Evolutionary conservation across 306 rosid species (phyloP), one percentile per base, ranked within the genome.

Genomic region (Dryas drummondii): DNA sequence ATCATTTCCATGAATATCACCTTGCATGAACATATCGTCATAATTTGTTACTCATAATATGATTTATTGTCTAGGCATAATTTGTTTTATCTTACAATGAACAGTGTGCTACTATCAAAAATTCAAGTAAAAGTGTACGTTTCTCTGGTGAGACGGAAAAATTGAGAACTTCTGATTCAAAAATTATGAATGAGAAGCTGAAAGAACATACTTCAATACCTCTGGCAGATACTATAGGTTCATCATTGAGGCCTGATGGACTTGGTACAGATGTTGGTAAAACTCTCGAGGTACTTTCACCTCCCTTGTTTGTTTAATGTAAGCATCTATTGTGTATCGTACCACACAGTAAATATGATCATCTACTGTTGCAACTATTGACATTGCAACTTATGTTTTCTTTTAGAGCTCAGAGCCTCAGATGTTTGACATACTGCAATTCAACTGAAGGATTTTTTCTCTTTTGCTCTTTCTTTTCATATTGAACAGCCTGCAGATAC

Each of bases 401-500:
- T 22, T 19, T 4, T 56, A 19, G 32, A 22, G 5, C 40, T 9
- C 32, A 57, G 7, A 9, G 19, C 13, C 13, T 19, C 26, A 6
- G 26, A 40, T 26, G 14, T 58, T 58, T 58, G 41, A 58, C 63
- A 58, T 58, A 22, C 63, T 22, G 63, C 63, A 22, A 22, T 58
- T 58, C 40, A 58, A 22, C 41, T 32, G 1, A 44, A 7, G 13
- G 50, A 49, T 53, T n/a, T 15, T 37, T 40, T 8, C 13, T 59
- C 10, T 50, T 73, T 49, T 1, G n/a, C 74, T 17, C 15, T 63
- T 54, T 47, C 57, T 17, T 55, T 13, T 51, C 45, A 26, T 32
- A 64, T 66, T 41, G 66, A 56, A 59, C 73, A 80, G 81, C 72
- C 74, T 51, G 80, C 82, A 51, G 52, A 70, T 51, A 26, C 67